Evolutionary conservation across 805 yeast genomes (phyloP).

Genomic region (Saturnispora zaruensis): DNA sequence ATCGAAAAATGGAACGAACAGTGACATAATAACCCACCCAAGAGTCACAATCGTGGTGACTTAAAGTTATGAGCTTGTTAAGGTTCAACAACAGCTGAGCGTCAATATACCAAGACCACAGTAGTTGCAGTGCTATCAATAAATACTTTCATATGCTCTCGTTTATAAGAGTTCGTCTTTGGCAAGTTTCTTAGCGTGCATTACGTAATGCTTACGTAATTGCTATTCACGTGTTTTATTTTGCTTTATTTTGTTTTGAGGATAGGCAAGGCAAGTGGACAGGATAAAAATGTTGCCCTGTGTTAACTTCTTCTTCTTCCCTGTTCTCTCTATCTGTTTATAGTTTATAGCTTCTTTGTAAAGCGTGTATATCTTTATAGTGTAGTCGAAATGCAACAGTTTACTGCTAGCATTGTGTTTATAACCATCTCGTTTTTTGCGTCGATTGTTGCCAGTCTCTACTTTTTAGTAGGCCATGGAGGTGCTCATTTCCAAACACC

Average conservation of each 20-base stretch:
- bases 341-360: too few species aligned
- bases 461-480: constrained; percentile 45
- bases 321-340: not conserved
- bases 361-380: constrained; percentile 5
- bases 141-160: too few species aligned
- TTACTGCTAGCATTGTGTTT: constrained; percentile 28
- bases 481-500: constrained; percentile 50
- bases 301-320: not conserved
- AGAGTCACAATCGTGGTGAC: not conserved
- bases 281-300: not conserved
- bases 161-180: too few species aligned
- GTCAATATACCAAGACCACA: too few species aligned
- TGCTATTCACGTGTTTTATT: not conserved
- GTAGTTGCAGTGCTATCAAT: too few species aligned
- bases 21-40: too few species aligned
- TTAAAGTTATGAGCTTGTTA: not conserved
- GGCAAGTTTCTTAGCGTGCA: too few species aligned
- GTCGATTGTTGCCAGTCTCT: constrained; percentile 42
- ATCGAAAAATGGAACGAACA: too few species aligned
- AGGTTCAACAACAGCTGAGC: too few species aligned
- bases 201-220: not conserved
- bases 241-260: too few species aligned
- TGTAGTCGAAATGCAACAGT: constrained; percentile 8
- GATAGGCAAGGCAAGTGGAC: not conserved
- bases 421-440: constrained; percentile 47